These are phyloP conservation scores for Limnanthes douglasii DNA, from an alignment of 345 rosid genomes.

Conservation along the genomic window DNA sequence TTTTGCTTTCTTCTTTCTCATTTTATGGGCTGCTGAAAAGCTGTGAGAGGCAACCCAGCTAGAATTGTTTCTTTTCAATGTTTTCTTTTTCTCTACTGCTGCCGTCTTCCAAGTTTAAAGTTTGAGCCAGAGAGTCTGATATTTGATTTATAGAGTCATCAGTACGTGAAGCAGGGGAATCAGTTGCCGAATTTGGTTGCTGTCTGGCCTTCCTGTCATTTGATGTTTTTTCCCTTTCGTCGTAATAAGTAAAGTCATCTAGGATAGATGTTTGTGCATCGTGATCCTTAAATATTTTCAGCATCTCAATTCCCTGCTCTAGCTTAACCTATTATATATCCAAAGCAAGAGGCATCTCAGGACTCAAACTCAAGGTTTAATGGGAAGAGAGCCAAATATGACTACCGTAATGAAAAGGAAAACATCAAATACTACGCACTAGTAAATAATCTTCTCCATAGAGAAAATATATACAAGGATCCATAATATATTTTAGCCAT, in stretches of 20 bases:
- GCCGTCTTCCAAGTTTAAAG: constrained; percentile 44
- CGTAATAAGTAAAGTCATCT: constrained; percentile 49
- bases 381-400: no score
- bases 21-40: no score
- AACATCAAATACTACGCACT: no score
- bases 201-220: constrained; percentile 68
- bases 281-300: constrained; percentile 47
- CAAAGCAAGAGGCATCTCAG: not conserved
- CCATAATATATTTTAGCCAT: not conserved
- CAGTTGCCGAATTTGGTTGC: constrained; percentile 36
- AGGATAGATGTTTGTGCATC: constrained; percentile 34
- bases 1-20: no score
- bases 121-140: constrained; percentile 66
- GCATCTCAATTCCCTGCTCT: constrained; percentile 55
- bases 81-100: constrained; percentile 35
- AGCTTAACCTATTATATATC: constrained; percentile 34
- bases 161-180: constrained; percentile 20
- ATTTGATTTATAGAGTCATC: constrained; percentile 58
- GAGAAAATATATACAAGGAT: not conserved
- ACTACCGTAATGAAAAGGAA: no score
- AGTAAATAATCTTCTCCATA: no score
- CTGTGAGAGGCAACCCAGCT: no score
- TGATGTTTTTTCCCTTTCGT: constrained; percentile 51
- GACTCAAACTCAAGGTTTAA: no score
- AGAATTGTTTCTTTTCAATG: no score